Evolutionary conservation across 2,329 filamentous ascomycete species (phyloP).

Genomic region (Ophidiomyces ophidiicola): DNA sequence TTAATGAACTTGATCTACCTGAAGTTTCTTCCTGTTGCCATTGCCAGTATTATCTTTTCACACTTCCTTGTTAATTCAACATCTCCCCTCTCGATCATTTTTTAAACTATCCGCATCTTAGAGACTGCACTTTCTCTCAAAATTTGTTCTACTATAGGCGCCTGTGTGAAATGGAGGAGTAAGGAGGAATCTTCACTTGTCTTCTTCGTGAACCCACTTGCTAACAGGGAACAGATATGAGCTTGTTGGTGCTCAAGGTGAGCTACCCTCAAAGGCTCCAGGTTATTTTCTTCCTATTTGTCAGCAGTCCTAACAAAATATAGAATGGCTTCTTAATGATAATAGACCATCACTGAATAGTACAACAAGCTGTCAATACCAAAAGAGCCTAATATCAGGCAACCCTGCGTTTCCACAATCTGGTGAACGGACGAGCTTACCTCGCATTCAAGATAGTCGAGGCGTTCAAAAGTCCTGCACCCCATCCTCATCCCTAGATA

Average conservation of each 20-base stretch:
- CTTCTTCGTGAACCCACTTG: background rate
- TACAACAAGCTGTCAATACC: background rate
- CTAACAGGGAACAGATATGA: slow-evolving; percentile 12
- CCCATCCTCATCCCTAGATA: background rate
- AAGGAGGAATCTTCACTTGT: background rate
- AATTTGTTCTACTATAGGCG: too few species aligned
- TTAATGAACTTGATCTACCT: too few species aligned
- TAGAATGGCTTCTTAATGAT: slow-evolving; percentile 11
- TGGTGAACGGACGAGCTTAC: too few species aligned
- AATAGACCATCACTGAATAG: background rate
- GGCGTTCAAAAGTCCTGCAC: background rate
- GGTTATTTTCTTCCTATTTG: background rate
- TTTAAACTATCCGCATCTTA: too few species aligned
- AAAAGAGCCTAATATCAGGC: background rate
- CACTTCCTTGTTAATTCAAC: too few species aligned
- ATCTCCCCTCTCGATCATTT: too few species aligned
- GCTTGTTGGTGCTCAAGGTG: slow-evolving; percentile 10
- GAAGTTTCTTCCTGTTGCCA: too few species aligned
- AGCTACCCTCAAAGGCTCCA: background rate
- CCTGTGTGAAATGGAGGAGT: slow-evolving; percentile 11
- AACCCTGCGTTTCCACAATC: too few species aligned
- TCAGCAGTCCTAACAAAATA: background rate
- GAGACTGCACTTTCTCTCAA: too few species aligned
- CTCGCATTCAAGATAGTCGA: background rate
- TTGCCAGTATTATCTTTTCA: too few species aligned